Conservation (phyloP, 2,329 filamentous ascomycete genomes). For the Alternaria solani region DNA sequence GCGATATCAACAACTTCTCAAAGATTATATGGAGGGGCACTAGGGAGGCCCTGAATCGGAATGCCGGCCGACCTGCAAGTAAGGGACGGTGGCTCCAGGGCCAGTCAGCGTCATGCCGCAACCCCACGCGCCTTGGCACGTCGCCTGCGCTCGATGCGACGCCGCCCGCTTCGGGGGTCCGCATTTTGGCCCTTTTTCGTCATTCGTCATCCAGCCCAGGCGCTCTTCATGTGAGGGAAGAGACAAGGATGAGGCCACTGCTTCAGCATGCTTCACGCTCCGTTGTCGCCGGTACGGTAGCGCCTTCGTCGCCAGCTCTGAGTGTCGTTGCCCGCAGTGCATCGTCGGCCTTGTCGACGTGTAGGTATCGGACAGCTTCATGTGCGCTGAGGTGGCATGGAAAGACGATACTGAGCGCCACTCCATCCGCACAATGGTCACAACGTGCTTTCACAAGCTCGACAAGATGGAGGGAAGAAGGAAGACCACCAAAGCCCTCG, state of each 20-base stretch:
- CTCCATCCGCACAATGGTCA: constrained; percentile 3
- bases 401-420: constrained; percentile 14
- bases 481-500: constrained; percentile 22
- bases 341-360: constrained; percentile 40
- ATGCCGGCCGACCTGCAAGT: constrained; percentile 26
- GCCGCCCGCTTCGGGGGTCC: constrained; percentile 14
- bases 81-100: constrained; percentile 8
- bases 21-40: constrained; percentile 20
- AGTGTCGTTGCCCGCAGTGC: constrained; percentile 15
- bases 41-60: constrained; percentile 26
- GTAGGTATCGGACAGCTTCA: constrained; percentile 40
- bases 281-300: constrained; percentile 29
- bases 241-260: constrained; percentile 51
- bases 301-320: constrained; percentile 21
- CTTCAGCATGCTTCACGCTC: constrained; percentile 52
- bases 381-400: constrained; percentile 15
- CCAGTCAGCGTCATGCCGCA: constrained; percentile 28
- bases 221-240: constrained; percentile 35
- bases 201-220: constrained; percentile 20
- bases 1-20: neutral
- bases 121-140: constrained; percentile 36
- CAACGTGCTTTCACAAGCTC: constrained; percentile 33
- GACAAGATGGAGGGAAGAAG: constrained; percentile 30
- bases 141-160: constrained; percentile 30
- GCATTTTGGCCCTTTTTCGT: constrained; percentile 22